Evolutionary conservation across 2,329 filamentous ascomycete genomes (phyloP).

Genomic region (Epicoccum nigrum): DNA sequence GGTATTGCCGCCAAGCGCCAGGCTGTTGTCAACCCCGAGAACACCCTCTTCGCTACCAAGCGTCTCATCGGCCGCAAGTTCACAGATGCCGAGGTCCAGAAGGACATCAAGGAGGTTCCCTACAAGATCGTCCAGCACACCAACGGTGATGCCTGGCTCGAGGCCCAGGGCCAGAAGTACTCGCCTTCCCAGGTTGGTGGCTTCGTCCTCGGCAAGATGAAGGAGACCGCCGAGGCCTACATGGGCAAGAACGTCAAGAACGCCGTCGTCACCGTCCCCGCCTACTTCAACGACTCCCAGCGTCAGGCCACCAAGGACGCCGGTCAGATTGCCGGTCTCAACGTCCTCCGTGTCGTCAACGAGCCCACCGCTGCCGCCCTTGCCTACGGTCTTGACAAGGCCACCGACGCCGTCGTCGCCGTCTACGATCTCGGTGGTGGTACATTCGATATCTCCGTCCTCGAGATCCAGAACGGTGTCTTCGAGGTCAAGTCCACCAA

Average conservation of each 20-base stretch:
- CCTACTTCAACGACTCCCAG: conserved; percentile 99
- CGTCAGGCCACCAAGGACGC: conserved; percentile 98
- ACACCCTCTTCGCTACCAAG: conserved; percentile 98
- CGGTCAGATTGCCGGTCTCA: conserved; percentile 92
- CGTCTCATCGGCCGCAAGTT: conserved; percentile 98
- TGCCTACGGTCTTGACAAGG: conserved; percentile 95
- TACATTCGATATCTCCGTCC: conserved; percentile 98
- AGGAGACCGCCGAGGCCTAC: conserved; percentile 96
- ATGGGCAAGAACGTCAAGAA: conserved; percentile 91
- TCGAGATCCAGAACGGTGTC: conserved; percentile 96
- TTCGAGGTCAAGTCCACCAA: conserved; percentile 99
- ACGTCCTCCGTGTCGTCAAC: conserved; percentile 97
- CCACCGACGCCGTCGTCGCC: conserved; percentile 84
- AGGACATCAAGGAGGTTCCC: conserved; percentile 95
- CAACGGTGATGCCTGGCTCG: conserved; percentile 96
- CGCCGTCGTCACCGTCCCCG: conserved; percentile 93
- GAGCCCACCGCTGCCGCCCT: conserved; percentile 96
- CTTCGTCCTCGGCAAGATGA: conserved; percentile 98
- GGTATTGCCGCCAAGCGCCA: conserved; percentile 98
- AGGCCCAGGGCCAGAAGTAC: conserved; percentile 92
- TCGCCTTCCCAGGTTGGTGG: conserved; percentile 98
- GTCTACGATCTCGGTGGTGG: conserved; percentile 98
- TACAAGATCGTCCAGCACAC: conserved; percentile 98
- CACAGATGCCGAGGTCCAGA: conserved; percentile 90
- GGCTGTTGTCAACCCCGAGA: conserved; percentile 97